phyloP scores from a whole-genome alignment of 345 rosid species.

The Cardamine chenopodiifolia region DNA sequence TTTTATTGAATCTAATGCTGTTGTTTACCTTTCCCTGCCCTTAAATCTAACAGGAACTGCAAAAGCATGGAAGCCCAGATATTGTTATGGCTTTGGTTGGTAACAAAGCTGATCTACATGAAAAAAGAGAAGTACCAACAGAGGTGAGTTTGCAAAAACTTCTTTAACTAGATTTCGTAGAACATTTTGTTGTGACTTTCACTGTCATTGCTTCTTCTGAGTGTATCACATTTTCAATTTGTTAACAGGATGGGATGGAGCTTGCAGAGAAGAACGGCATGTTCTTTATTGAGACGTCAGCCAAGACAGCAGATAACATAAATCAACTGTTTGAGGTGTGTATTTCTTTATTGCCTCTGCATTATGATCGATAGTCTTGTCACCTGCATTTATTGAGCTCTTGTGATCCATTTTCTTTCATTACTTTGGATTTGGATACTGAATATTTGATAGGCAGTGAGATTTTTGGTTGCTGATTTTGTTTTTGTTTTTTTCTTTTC shows the following conservation, averaged over 20 bases:
- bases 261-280: conserved; percentile 96
- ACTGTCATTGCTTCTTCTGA: conserved; percentile 17
- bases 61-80: conserved; percentile 95
- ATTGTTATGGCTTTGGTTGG: conserved; percentile 97
- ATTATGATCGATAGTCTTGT: background rate
- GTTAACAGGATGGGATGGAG: conserved; percentile 77
- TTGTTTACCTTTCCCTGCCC: conserved; percentile 4
- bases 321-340: conserved; percentile 87
- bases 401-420: background rate
- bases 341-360: background rate
- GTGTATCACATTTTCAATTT: conserved; percentile 20
- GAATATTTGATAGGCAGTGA: conserved; percentile 10
- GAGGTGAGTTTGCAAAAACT: conserved; percentile 54
- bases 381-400: background rate
- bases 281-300: conserved; percentile 98
- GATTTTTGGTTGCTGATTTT: background rate
- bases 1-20: background rate
- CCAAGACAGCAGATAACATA: conserved; percentile 96
- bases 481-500: background rate
- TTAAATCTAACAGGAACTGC: conserved; percentile 69
- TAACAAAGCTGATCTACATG: conserved; percentile 95
- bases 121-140: conserved; percentile 71
- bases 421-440: conserved; percentile 2
- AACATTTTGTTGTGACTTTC: conserved; percentile 1
- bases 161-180: background rate